These are phyloP conservation scores for Hansenula lynferdii DNA, from an alignment of 1,139 yeast genomes.

Conservation along the genomic window DNA sequence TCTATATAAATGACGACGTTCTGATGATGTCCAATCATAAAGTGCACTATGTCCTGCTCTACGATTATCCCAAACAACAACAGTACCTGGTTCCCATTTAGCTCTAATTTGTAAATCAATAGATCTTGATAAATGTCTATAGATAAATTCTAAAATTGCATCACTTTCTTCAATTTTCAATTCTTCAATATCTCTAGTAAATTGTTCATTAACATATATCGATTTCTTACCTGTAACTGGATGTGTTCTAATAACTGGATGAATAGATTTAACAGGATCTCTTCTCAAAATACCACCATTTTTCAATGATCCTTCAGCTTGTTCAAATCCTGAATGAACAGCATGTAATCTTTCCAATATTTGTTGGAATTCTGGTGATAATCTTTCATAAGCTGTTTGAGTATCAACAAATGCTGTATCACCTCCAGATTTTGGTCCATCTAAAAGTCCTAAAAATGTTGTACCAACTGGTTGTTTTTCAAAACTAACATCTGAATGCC, in stretches of 20 bases:
- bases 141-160: conserved; percentile 46
- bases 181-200: conserved; percentile 58
- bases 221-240: conserved; percentile 61
- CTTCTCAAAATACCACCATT: conserved; percentile 59
- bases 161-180: conserved; percentile 60
- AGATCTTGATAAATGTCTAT: conserved; percentile 40
- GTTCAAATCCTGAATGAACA: conserved; percentile 58
- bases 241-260: conserved; percentile 62
- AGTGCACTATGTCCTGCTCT: conserved; percentile 55
- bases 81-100: conserved; percentile 51
- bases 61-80: conserved; percentile 69
- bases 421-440: conserved; percentile 60
- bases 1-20: conserved; percentile 58
- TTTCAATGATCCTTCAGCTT: conserved; percentile 46
- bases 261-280: conserved; percentile 49
- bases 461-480: conserved; percentile 67
- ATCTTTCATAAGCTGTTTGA: conserved; percentile 56
- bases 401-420: conserved; percentile 63
- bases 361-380: conserved; percentile 54
- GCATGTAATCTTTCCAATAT: conserved; percentile 52
- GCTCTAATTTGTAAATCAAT: conserved; percentile 51
- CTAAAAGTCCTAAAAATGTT: conserved; percentile 53
- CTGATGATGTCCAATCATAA: conserved; percentile 50
- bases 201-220: conserved; percentile 53
- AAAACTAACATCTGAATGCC: conserved; percentile 68